Evolutionary conservation across 345 rosid genomes (phyloP), one percentile per base, ranked within the genome.

Genomic region (Salix purpurea): DNA sequence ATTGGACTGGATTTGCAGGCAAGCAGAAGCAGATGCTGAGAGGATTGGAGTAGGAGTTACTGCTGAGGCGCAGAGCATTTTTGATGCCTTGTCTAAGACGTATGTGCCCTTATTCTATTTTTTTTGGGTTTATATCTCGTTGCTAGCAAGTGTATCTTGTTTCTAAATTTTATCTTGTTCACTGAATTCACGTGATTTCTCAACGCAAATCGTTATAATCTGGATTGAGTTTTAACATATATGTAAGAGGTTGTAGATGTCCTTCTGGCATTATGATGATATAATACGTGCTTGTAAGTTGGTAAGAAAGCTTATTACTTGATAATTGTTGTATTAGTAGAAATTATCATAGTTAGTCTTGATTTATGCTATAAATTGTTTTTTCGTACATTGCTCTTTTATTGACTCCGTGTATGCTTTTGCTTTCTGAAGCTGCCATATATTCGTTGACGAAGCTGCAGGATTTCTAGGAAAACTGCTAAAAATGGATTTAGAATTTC

Each of bases 11-110:
- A 40, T 37, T 79, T 79, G 79, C 83, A 92, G 98, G 90, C 94
- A 91, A 82, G 98, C 98, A 4, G 97, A 96, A 82, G 81, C 87
- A 62, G 95, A 90, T 14, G 94, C 98, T 37, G 91, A 90, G 86
- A 92, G 97, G 79, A 75, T 93, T 80, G 99, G 98, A 36, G 96
- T 96, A 54, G 99, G 98, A 70, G 99, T 93, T 64, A 96, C 98
- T 12, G 76, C 79, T 30, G 97, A 96, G 80, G 99, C 97, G 0
- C 99, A 96, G 86, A 86, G 74, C 75, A 85, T 96, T 75, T 96
- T 89, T 69, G 96, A 96, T 77, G 97, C 97, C 61, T 85, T 93
- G 87, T 92, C 92, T 76, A 96, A 93, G 86, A 96, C 99, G 99
- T 93, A 87, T 65, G 81, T 68, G 37, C 61, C 67, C 71, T 39